phyloP scores from a whole-genome alignment of 176 grass and related monocot species.

The Pontederia paniculata region DNA sequence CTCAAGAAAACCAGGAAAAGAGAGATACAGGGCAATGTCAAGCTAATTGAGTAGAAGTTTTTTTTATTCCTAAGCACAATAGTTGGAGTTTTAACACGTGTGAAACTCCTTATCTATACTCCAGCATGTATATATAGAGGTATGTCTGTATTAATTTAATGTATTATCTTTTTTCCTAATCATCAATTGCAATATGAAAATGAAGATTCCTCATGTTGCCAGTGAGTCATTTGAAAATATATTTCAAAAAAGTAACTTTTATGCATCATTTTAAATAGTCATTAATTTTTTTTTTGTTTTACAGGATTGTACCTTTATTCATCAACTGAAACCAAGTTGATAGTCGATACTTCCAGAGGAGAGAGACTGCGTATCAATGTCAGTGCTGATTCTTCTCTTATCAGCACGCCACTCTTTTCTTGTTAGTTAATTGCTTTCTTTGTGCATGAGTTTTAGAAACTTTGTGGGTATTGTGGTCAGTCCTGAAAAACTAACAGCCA shows the following conservation, averaged over 20 bases:
- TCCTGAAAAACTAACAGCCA: too few species aligned
- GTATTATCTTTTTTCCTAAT: too few species aligned
- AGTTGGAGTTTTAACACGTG: too few species aligned
- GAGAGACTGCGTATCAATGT: slow-evolving; percentile 92
- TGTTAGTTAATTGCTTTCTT: neutral
- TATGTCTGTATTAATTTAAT: too few species aligned
- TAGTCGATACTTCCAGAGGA: slow-evolving; percentile 95
- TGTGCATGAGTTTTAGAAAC: neutral
- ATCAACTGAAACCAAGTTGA: slow-evolving; percentile 84
- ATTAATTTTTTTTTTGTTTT: slow-evolving; percentile 26
- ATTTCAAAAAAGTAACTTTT: neutral
- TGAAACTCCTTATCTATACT: too few species aligned
- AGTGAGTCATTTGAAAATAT: neutral
- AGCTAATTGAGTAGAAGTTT: too few species aligned
- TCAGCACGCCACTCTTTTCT: neutral
- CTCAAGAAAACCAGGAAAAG: too few species aligned
- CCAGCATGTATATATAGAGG: too few species aligned
- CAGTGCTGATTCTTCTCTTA: slow-evolving; percentile 19
- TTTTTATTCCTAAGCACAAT: too few species aligned
- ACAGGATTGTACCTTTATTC: slow-evolving; percentile 85
- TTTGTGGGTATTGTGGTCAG: too few species aligned
- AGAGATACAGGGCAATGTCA: too few species aligned
- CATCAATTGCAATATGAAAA: too few species aligned
- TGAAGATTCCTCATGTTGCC: neutral
- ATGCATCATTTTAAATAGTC: slow-evolving; percentile 1